A percentile compares a stretch with the other conserved stretches of the same genome.
These are phyloP conservation scores for Phialemoniopsis sp. DNA, from an alignment of 2,329 filamentous ascomycete species.

Conservation along the genomic window DNA sequence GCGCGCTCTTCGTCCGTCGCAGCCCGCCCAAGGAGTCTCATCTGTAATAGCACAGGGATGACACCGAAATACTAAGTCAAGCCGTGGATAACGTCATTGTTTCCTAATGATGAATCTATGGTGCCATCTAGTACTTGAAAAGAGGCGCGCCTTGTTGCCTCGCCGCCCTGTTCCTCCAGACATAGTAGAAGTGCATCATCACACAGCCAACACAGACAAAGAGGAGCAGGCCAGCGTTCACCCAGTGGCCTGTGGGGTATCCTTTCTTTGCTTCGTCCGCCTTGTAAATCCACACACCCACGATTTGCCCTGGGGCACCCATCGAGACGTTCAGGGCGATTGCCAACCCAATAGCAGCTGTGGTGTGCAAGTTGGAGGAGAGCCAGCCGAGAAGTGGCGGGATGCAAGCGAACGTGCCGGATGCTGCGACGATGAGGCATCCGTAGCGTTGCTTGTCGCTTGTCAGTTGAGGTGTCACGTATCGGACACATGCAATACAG, in stretches of 20 bases:
- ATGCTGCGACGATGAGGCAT: constrained; percentile 49
- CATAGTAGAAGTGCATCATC: constrained; percentile 38
- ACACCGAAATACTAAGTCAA: too few species aligned
- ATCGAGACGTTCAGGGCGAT: constrained; percentile 54
- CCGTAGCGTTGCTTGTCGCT: constrained; percentile 40
- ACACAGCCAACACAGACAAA: constrained; percentile 41
- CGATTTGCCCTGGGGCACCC: constrained; percentile 53
- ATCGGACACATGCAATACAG: neutral
- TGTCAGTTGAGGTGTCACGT: neutral
- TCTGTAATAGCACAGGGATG: too few species aligned
- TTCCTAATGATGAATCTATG: too few species aligned
- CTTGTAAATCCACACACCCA: constrained; percentile 58
- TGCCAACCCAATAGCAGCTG: constrained; percentile 46
- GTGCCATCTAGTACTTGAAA: too few species aligned
- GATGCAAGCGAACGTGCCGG: constrained; percentile 50
- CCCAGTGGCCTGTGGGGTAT: constrained; percentile 55
- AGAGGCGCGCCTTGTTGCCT: too few species aligned
- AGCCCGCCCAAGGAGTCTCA: too few species aligned
- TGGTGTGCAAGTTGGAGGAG: constrained; percentile 46
- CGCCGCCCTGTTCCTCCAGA: constrained; percentile 14
- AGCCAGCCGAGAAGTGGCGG: constrained; percentile 52
- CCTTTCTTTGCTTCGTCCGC: constrained; percentile 42
- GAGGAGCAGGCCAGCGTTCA: constrained; percentile 45
- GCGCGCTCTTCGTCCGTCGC: too few species aligned
- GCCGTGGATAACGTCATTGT: too few species aligned